These are phyloP conservation scores for Rhodamnia argentea DNA, from an alignment of 345 rosid species.

Conservation along the genomic window DNA sequence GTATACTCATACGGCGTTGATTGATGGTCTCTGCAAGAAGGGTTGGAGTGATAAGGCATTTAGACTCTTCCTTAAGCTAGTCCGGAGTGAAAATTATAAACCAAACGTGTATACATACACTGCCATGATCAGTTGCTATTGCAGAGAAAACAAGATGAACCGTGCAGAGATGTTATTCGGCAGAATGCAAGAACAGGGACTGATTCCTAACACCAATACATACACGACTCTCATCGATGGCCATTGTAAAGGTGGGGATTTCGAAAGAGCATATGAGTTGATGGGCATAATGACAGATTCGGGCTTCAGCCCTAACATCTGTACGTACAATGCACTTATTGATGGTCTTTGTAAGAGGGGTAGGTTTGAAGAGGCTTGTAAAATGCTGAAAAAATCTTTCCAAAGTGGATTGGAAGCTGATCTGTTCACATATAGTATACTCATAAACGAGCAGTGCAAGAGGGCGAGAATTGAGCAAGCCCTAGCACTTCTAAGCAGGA, in stretches of 20 bases:
- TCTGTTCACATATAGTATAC: conserved; percentile 72
- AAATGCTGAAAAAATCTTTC: conserved; percentile 41
- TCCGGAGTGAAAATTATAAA: conserved; percentile 65
- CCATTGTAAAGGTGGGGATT: conserved; percentile 61
- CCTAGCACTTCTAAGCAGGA: conserved; percentile 46
- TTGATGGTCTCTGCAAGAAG: conserved; percentile 63
- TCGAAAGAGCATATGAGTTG: conserved; percentile 59
- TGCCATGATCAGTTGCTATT: conserved; percentile 76
- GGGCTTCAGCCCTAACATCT: conserved; percentile 56
- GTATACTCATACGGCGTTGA: conserved; percentile 51
- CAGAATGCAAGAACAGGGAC: conserved; percentile 82
- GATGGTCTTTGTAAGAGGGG: conserved; percentile 61
- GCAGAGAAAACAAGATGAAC: conserved; percentile 69
- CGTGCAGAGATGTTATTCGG: conserved; percentile 77
- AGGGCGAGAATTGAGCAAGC: conserved; percentile 33
- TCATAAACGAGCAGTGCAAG: conserved; percentile 67
- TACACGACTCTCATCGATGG: conserved; percentile 68
- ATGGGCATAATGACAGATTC: conserved; percentile 58
- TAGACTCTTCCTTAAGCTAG: conserved; percentile 76
- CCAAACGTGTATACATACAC: conserved; percentile 76
- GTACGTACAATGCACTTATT: conserved; percentile 46
- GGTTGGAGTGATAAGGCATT: conserved; percentile 95
- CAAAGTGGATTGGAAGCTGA: conserved; percentile 50
- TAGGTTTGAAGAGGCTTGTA: conserved; percentile 51
- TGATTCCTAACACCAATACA: conserved; percentile 58